Evolutionary conservation across 2,329 filamentous ascomycete genomes (phyloP).

Genomic region (Cytospora chrysosperma): DNA sequence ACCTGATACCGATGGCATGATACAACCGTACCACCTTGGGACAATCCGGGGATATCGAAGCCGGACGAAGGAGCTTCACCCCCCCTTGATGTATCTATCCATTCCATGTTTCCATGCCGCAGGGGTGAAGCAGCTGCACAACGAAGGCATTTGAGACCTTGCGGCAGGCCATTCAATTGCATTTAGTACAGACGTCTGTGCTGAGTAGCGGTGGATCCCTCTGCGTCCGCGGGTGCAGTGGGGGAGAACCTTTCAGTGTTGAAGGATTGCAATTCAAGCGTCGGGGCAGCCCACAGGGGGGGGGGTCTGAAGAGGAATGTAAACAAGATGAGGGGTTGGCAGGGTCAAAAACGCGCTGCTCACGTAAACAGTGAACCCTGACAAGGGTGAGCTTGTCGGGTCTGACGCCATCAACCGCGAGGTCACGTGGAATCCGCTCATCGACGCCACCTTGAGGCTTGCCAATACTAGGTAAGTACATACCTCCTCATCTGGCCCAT

Average conservation of each 20-base stretch:
- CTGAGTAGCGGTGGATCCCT: background rate
- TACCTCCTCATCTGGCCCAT: background rate
- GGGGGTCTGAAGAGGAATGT: conserved; percentile 18
- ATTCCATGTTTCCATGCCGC: conserved; percentile 3
- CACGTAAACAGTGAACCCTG: conserved; percentile 25
- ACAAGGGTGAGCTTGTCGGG: conserved; percentile 18
- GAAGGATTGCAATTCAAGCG: conserved; percentile 11
- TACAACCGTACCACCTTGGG: background rate
- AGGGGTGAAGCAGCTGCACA: conserved; percentile 18
- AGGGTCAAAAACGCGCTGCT: conserved; percentile 1
- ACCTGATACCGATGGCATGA: conserved; percentile 2
- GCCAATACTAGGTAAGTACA: background rate
- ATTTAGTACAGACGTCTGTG: conserved; percentile 7
- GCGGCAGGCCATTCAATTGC: conserved; percentile 11
- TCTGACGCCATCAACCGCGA: conserved; percentile 21
- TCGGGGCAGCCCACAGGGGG: conserved; percentile 1
- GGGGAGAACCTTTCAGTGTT: too few relatives aligned
- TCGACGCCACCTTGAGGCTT: background rate
- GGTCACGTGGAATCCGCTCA: conserved; percentile 17
- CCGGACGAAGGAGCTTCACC: background rate
- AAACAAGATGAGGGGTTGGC: conserved; percentile 22
- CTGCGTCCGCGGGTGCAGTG: background rate
- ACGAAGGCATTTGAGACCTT: conserved; percentile 15
- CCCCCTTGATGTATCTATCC: background rate
- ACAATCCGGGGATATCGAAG: background rate